Evolutionary conservation across 129 eudicot genomes (phyloP), one percentile per base, ranked within the genome.

Genomic region (Pulicaria dysenterica): DNA sequence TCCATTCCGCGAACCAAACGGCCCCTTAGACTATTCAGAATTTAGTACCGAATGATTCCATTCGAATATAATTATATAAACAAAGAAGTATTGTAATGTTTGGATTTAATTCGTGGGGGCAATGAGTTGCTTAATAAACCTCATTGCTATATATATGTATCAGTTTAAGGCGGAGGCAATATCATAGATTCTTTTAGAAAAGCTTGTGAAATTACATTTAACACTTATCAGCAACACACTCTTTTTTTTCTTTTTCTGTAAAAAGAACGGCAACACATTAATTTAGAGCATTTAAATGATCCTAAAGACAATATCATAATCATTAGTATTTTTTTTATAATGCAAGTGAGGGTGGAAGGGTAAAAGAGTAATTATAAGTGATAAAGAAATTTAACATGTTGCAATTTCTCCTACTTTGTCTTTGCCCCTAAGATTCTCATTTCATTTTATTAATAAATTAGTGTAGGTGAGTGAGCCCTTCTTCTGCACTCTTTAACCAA

Each of bases 391-490:
- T 70, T 64, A 80, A 71, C 79, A 66, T 47, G 39, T 70, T 60
- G 34, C 72, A 70, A 50, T 59, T 38, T 47, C 48, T 76, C 76
- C 87, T 74, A 75, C 85, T 71, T 69, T 79, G 75, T 81, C 92
- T 84, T 84, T 79, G 68, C 72, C 78, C 76, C 77, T 70, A 87
- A 81, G 89, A 76, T 79, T 87, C 80, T 87, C 77, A 51, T 48
- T 59, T 10, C 54, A 57, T 47, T 42, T 47, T 14, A 74, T 69
- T 19, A 48, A 57, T 59, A 41, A 43, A 62, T 43, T 34, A 15
- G 73, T 80, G 72, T 78, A 78, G 92, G 86, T 86, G 78, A 83
- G 86, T 86, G 78, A 83, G 68, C 76, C 82, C 73, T 84, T 74
- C 70, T 80, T 82, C 39, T 79, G 71, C 73, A 73, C 80, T 80